Conservation (phyloP, 345 rosid species). For the Eucalyptus dawsonii region DNA sequence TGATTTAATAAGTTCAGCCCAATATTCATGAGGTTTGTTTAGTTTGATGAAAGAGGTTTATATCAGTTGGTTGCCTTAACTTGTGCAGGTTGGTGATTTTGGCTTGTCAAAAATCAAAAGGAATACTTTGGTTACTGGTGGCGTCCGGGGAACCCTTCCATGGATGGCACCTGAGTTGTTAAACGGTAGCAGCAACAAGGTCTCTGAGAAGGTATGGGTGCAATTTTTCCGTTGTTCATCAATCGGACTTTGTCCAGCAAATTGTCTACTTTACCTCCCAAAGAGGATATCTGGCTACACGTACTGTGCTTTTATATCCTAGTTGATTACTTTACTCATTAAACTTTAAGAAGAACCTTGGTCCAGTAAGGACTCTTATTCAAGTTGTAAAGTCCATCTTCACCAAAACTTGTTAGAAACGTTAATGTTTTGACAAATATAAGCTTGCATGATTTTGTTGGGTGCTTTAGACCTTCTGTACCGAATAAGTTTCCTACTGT, state of each 20-base stretch:
- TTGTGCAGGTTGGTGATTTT: slow-evolving; percentile 60
- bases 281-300: background rate
- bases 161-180: slow-evolving; percentile 87
- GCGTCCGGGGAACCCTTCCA: slow-evolving; percentile 71
- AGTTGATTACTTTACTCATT: background rate
- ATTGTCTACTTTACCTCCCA: background rate
- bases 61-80: background rate
- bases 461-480: background rate
- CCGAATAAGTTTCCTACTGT: background rate
- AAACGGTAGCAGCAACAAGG: slow-evolving; percentile 62
- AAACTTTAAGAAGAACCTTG: background rate
- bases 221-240: background rate
- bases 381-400: background rate
- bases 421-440: background rate
- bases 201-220: slow-evolving; percentile 54
- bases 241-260: background rate
- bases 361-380: background rate
- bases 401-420: background rate
- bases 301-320: background rate
- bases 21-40: background rate
- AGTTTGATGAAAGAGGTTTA: background rate
- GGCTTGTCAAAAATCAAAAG: slow-evolving; percentile 72
- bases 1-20: background rate
- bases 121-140: slow-evolving; percentile 78
- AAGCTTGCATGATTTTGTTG: background rate